Evolutionary conservation across 192 early-diverging fungal species (phyloP), one percentile per base, ranked within the genome.

Genomic region (Entomortierella parvispora): DNA sequence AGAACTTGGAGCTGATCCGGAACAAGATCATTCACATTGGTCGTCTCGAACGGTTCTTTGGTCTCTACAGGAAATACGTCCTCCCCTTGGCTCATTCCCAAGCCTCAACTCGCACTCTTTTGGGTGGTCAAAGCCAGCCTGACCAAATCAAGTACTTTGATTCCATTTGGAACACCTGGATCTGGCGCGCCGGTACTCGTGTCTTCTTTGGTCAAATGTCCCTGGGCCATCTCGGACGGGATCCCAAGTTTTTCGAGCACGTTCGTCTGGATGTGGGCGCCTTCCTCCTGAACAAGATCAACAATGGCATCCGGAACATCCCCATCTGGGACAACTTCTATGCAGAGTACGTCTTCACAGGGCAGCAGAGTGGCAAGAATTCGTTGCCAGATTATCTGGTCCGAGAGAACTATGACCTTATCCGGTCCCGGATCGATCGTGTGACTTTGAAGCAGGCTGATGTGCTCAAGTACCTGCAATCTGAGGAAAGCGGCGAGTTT

Each of bases 181-280:
- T 77, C 52, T 77, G 74, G 74, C 47, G 66, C 37, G 57, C 55
- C 15, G 74, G 74, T 1, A 26, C 60, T 20, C 58, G 74, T 17
- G 29, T 54, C 25, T 77, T 77, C 55, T 77, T 77, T 59, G 74
- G 74, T 10, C 74, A 77, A 46, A 68, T 77, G 74, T 77, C 74
- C 8, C 22, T 77, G 0, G 74, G 74, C 22, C 74, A 77, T 50
- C 48, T 77, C 9, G 74, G 74, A 20, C 65, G 74, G 20, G 74
- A 77, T 37, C 74, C 74, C 52, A 77, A 77, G 49, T 77, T 77
- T 20, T 77, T 77, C 59, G 74, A 77, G 49, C 74, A 77, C 33
- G 74, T 77, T 42, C 74, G 61, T 37, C 58, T 77, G 9, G 74
- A 77, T 45, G 74, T 77, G 17, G 74, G 74, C 0, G 74, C 74